These are phyloP conservation scores for Tulasnella sp. DNA, from an alignment of 768 basidiomycete genomes.

Conservation along the genomic window DNA sequence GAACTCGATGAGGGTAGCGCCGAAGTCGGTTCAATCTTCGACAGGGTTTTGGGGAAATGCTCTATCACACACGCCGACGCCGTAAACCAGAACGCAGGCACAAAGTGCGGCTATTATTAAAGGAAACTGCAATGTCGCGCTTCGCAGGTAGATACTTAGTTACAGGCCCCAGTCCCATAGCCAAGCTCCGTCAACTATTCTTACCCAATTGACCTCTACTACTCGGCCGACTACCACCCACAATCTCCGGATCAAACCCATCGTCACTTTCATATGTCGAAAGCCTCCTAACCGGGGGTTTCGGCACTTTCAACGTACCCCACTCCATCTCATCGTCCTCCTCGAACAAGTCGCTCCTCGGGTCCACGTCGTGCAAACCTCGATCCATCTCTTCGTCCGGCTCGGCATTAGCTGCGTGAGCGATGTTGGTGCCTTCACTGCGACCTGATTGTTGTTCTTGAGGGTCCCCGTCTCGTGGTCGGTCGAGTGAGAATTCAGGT, in stretches of 20 bases:
- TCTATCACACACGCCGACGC: too few species aligned
- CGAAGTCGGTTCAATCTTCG: too few species aligned
- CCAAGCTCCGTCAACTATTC: background rate
- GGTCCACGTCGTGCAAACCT: constrained; percentile 4
- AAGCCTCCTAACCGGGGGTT: constrained; percentile 33
- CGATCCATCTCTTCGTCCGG: constrained; percentile 12
- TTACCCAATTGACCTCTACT: background rate
- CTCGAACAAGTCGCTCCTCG: constrained; percentile 1
- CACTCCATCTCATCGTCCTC: constrained; percentile 16
- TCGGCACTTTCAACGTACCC: constrained; percentile 19
- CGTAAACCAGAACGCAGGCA: too few species aligned
- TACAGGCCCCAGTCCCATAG: too few species aligned
- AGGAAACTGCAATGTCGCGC: too few species aligned
- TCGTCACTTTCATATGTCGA: constrained; percentile 43
- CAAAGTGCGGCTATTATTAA: too few species aligned
- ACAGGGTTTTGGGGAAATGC: too few species aligned
- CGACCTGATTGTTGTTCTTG: constrained; percentile 12
- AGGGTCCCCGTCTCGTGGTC: constrained; percentile 20
- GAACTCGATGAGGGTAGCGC: too few species aligned
- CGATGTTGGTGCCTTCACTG: background rate
- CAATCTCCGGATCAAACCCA: constrained; percentile 20
- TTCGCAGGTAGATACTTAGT: too few species aligned
- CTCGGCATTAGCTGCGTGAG: background rate
- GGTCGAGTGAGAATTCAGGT: constrained; percentile 36
- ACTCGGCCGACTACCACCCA: background rate